Evolutionary conservation across 2,329 filamentous ascomycete species (phyloP).

Genomic region (Geoglossum cookeanum): DNA sequence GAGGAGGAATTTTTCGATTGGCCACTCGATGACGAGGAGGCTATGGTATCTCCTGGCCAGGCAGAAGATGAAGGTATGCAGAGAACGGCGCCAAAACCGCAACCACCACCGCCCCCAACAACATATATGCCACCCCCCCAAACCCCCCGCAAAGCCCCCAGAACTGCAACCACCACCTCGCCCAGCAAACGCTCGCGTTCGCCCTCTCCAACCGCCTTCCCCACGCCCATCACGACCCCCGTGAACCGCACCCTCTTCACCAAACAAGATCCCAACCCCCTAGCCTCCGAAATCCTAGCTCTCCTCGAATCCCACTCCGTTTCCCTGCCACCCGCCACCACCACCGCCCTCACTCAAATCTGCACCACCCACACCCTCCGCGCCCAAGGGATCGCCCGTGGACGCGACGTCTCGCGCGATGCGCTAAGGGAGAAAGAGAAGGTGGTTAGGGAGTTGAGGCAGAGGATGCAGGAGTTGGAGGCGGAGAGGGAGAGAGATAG

Average conservation of each 20-base stretch:
- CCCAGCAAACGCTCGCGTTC: background rate
- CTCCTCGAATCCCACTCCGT: background rate
- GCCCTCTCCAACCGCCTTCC: background rate
- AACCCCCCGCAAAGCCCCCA: background rate
- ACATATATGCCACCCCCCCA: background rate
- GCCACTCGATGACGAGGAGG: background rate
- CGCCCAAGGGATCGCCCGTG: constrained; percentile 40
- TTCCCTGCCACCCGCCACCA: background rate
- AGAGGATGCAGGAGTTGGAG: constrained; percentile 40
- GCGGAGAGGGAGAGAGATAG: constrained; percentile 35
- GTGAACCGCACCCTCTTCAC: background rate
- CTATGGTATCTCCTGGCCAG: background rate
- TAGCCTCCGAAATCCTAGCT: background rate
- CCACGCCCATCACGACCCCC: background rate
- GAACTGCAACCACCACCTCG: background rate
- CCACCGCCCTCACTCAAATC: constrained; percentile 12
- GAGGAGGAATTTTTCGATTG: background rate
- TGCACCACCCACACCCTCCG: constrained; percentile 38
- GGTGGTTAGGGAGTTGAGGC: constrained; percentile 43
- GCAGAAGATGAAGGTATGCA: background rate
- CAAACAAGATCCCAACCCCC: background rate
- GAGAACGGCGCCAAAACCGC: background rate
- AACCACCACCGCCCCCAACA: background rate
- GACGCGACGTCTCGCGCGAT: constrained; percentile 45
- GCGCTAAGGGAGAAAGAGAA: constrained; percentile 45